Evolutionary conservation across 768 basidiomycete species (phyloP), one percentile per base, ranked within the genome.

Genomic region (Suillus luteus): DNA sequence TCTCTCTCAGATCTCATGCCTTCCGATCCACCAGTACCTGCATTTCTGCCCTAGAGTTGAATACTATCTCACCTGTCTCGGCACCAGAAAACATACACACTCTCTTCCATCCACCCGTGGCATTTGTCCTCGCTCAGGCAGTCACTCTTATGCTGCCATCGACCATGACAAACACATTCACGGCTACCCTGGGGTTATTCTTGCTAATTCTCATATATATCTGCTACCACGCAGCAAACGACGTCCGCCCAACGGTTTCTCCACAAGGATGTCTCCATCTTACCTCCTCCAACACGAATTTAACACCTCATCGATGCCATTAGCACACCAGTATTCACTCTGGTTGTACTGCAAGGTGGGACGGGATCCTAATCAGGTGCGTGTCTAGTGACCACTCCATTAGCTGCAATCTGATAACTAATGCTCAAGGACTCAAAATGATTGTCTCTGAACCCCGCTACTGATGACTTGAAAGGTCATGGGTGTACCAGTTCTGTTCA

Each of bases 221-320:
- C 17, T 81, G 80, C 59, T 85, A 82, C 69, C 72, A 75, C 40
- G 79, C 86, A 24, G 78, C 73, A 48, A 73, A 75, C 19, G 79
- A 85, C 68, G 74, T 82, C n/a, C 74, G 78, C 31, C 69, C 77
- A 46, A 79, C 77, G 40, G 79, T 93, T 60, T 94, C 93, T 0
- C 91, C 92, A 5, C 91, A 94, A 82, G 93, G 92, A 85, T 96
- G 95, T 91, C 86, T 3, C 96, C 96, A 3, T 91, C 91, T 0
- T 99, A 99, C 75, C 75, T 93, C 19, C 81, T 86, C 40, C 88
- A 96, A 67, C 71, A 82, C 9, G 82, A 80, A 43, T 89, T 95
- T 68, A 83, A 93, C 69, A 67, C 77, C 17, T 78, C 84, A 3
- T 90, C 90, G 88, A 89, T 90, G 27, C 86, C 87, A 3, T 80